These are phyloP conservation scores for Hydnomerulius pinastri DNA, from an alignment of 768 basidiomycete genomes.

Conservation along the genomic window DNA sequence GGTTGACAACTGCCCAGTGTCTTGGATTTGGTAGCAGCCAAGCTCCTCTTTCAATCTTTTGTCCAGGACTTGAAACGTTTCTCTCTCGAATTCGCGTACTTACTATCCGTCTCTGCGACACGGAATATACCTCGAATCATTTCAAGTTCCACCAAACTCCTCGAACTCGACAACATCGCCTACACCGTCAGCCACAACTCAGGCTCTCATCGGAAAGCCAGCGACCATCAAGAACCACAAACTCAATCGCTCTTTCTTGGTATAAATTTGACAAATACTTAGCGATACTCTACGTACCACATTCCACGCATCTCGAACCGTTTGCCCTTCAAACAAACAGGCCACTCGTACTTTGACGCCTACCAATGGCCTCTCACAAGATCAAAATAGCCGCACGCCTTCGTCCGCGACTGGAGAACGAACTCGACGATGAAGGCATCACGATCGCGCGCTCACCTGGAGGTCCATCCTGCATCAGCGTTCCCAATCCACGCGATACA, in stretches of 20 bases:
- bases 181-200: not conserved
- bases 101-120: not conserved
- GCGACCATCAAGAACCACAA: not conserved
- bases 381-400: slow-evolving; percentile 75
- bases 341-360: not conserved
- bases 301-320: no score
- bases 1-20: slow-evolving; percentile 28
- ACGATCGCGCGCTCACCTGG: slow-evolving; percentile 48
- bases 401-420: slow-evolving; percentile 61
- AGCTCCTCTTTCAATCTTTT: not conserved
- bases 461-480: slow-evolving; percentile 53
- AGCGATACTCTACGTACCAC: no score
- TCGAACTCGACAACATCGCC: not conserved
- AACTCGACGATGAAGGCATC: slow-evolving; percentile 63
- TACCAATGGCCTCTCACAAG: slow-evolving; percentile 40
- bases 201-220: not conserved
- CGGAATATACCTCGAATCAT: not conserved
- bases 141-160: not conserved
- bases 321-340: no score
- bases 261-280: no score
- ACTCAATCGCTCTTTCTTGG: not conserved
- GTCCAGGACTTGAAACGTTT: not conserved
- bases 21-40: not conserved
- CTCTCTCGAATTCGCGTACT: not conserved
- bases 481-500: slow-evolving; percentile 69